Evolutionary conservation across 2,329 filamentous ascomycete genomes (phyloP), one percentile per base, ranked within the genome.

Genomic region (Trichoderma afroharzianum): DNA sequence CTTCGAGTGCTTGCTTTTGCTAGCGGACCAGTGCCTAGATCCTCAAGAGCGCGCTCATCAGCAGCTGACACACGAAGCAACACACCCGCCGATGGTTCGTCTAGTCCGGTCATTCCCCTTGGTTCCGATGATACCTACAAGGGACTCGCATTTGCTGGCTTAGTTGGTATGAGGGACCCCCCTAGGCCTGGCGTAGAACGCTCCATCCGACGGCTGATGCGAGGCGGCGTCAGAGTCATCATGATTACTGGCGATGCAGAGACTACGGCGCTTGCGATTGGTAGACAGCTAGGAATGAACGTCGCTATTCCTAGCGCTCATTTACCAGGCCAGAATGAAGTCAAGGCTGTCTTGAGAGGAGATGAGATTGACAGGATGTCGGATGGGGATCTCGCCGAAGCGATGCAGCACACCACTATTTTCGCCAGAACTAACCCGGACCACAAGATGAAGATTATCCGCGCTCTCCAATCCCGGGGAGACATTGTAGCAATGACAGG

Each of bases 401-500:
- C 94, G 9, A 96, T 99, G 80, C 88, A 92, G 72, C 91, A 93
- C 69, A 97, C 95, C 1, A 96, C 93, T 1, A 96, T 99, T 71
- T 99, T 99, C 79, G 97, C 96, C 21, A 91, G 97, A 68, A 98
- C 96, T 3, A 97, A 94, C 74, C 96, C 96, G 0, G 96, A 99
- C 74, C 96, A 99, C 84, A 99, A 99, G 83, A 89, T 99, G 85
- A 98, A 97, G 82, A 99, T 99, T 77, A 92, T 99, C 73, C 88
- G 89, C 70, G 96, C 96, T 0, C 88, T 99, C 30, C 96, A 99
- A 82, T 90, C 93, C 71, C 92, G 95, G 47, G 95, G 95, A 33
- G 95, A 98, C 81, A 97, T 99, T 68, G 96, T 99, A 59, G 97
- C 96, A 71, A 99, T 99, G 96, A 99, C 96, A 14, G 96, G 96